These are phyloP conservation scores for Immersiporthe knoxdaviesiana DNA, from an alignment of 2,329 filamentous ascomycete genomes.

Conservation along the genomic window DNA sequence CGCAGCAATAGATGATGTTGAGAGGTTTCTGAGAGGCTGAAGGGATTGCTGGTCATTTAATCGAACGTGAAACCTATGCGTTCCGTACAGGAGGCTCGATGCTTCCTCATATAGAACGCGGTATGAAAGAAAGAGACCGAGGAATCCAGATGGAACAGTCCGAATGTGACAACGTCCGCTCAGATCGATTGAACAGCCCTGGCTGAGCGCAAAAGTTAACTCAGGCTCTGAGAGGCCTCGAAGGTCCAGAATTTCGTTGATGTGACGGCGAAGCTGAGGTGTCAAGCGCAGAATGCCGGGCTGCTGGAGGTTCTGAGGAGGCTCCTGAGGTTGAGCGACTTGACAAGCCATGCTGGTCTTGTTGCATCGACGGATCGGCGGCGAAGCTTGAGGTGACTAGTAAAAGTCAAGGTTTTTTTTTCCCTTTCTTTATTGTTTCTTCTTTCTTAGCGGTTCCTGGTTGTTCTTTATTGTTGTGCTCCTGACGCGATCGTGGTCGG, in stretches of 20 bases:
- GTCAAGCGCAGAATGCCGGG: neutral
- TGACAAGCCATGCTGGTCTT: neutral
- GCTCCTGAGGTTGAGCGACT: neutral
- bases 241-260: neutral
- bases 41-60: conserved; percentile 10
- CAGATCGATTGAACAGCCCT: neutral
- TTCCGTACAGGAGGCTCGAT: conserved; percentile 25
- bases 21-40: conserved; percentile 19
- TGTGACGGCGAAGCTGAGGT: neutral
- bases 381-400: too few species aligned
- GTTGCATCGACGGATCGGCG: neutral
- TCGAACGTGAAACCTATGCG: conserved; percentile 25
- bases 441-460: too few species aligned
- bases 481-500: too few species aligned
- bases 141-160: conserved; percentile 10
- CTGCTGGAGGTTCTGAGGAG: neutral
- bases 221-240: neutral
- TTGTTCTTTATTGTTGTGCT: too few species aligned
- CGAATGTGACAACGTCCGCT: neutral
- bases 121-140: conserved; percentile 28
- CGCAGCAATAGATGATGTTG: conserved; percentile 9
- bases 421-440: too few species aligned
- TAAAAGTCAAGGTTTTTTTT: too few species aligned
- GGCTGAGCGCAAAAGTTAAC: too few species aligned
- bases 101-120: conserved; percentile 25